phyloP scores from a whole-genome alignment of 208 protist species.

The Naegleria fowleri region DNA sequence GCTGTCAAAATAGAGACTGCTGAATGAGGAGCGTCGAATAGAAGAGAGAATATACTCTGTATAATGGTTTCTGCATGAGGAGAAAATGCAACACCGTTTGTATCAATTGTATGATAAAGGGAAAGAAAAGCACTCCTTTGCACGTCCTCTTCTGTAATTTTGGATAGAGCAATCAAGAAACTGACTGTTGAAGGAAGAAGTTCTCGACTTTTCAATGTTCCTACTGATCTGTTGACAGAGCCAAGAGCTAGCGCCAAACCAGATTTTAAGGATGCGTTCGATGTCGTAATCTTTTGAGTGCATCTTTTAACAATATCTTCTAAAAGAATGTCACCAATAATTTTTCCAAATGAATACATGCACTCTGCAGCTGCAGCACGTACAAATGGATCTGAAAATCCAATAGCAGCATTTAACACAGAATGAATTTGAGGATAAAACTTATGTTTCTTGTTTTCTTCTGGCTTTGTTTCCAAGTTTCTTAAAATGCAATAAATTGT shows the following conservation, averaged over 20 bases:
- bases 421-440: not conserved
- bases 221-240: not conserved
- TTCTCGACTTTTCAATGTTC: not conserved
- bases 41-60: not conserved
- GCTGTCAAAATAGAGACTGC: not conserved
- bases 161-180: not conserved
- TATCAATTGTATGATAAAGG: not conserved
- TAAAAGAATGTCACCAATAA: not conserved
- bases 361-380: not conserved
- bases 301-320: conserved; percentile 8
- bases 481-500: not conserved
- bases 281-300: not conserved
- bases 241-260: conserved; percentile 16
- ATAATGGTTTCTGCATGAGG: not conserved
- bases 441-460: not conserved
- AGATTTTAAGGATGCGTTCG: not conserved
- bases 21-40: not conserved
- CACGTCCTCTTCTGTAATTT: not conserved
- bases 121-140: not conserved
- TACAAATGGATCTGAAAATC: not conserved
- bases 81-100: not conserved
- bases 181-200: not conserved
- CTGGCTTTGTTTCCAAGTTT: not conserved
- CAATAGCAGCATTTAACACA: not conserved
- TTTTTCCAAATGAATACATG: not conserved